Percentiles rank a stretch among this genome's conserved stretches.
phyloP scores from a whole-genome alignment of 352 stramenopile genomes.

The Globisporangium camurandrum region DNA sequence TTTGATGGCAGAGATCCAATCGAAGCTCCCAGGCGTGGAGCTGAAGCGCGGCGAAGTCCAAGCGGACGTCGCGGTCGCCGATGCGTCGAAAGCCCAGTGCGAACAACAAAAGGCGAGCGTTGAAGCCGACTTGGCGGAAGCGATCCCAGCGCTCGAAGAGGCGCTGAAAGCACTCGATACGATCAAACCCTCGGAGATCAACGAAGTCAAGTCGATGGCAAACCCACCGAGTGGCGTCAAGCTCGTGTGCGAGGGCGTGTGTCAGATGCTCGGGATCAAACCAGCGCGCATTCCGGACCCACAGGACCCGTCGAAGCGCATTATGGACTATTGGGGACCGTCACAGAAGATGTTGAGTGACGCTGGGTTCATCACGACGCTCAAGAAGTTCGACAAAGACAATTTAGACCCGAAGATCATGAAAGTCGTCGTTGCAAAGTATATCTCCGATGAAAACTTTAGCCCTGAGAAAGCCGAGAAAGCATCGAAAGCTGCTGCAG shows the following conservation, averaged over 20 bases:
- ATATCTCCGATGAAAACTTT: slow-evolving; percentile 90
- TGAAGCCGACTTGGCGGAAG: slow-evolving; percentile 88
- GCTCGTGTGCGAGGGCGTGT: slow-evolving; percentile 91
- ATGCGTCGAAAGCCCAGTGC: slow-evolving; percentile 85
- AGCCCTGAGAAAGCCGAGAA: slow-evolving; percentile 89
- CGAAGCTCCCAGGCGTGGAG: slow-evolving; percentile 88
- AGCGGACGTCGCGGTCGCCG: slow-evolving; percentile 65
- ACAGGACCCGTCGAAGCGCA: slow-evolving; percentile 86
- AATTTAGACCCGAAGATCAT: slow-evolving; percentile 85
- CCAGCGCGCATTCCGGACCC: slow-evolving; percentile 88
- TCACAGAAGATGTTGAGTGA: slow-evolving; percentile 92
- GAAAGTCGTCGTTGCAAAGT: slow-evolving; percentile 85
- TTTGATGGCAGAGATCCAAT: slow-evolving; percentile 91
- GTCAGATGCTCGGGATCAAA: slow-evolving; percentile 93
- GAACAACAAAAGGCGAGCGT: slow-evolving; percentile 85
- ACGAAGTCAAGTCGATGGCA: slow-evolving; percentile 90
- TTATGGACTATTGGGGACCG: slow-evolving; percentile 94
- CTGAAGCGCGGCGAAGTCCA: slow-evolving; percentile 74
- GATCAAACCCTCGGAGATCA: slow-evolving; percentile 90
- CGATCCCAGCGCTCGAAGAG: slow-evolving; percentile 89
- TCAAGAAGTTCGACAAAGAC: slow-evolving; percentile 90
- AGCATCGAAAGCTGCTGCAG: slow-evolving; percentile 88
- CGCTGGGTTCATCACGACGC: slow-evolving; percentile 85
- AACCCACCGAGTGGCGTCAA: slow-evolving; percentile 91
- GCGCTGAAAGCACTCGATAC: slow-evolving; percentile 90